Evolutionary conservation across 1,284 basidiomycete species (phyloP), one percentile per base, ranked within the genome.

Genomic region (Moesziomyces globuligerus): DNA sequence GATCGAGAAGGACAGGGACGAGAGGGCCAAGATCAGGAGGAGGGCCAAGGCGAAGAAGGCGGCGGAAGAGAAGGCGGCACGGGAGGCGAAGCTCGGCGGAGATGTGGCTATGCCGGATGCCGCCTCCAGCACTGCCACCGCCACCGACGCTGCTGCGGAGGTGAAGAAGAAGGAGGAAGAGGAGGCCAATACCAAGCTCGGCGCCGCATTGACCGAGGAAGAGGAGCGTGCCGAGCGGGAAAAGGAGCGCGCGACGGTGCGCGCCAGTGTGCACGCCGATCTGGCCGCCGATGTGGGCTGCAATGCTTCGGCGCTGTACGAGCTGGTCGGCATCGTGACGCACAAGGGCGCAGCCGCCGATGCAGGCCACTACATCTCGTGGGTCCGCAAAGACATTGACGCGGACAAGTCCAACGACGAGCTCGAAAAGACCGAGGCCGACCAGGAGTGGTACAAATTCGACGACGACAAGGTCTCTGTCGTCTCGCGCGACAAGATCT

Each of bases 291-390:
- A 94, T 79, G 81, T 87, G 13, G 93, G 92, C 0, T 86, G 87
- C 64, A 92, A 90, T 80, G 83, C 86, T 25, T 90, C 87, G 15
- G 92, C 90, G 11, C 76, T 94, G 74, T 95, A 94, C 81, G 92
- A 94, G 56, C 87, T 94, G 34, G 89, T 91, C 54, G 91, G 91
- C 89, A 91, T 98, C 78, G 90, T 99, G 15, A 96, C 94, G 24
- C 95, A 98, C 87, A 98, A 98, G 82, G 96, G 96, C 17, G 89
- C 93, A 0, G 91, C 90, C 0, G 94, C 95, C 0, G 94, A 98
- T 80, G 89, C 91, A 0, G 94, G 93, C 1, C 94, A 96, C 83
- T 96, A 95, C 82, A 93, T 95, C 36, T 91, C 89, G 0, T 96
- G 91, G 85, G 91, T 90, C 15, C 59, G 77, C 26, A 76, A 76